These are phyloP conservation scores for Hypoxylon sp. DNA, from an alignment of 2,329 filamentous ascomycete species.

Conservation along the genomic window DNA sequence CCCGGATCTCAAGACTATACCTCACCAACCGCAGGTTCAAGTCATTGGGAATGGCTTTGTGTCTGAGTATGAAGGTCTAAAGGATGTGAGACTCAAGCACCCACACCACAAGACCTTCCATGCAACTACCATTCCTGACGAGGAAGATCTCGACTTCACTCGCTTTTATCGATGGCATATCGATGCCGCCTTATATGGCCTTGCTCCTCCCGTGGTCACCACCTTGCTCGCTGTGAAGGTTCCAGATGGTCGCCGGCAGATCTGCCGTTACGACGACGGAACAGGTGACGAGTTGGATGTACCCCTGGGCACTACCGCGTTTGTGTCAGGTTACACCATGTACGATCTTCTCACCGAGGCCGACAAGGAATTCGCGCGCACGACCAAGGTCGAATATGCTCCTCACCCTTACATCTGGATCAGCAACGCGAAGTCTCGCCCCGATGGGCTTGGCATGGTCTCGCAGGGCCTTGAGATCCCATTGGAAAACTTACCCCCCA, in stretches of 20 bases:
- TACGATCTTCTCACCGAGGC: constrained; percentile 70
- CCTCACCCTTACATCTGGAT: constrained; percentile 87
- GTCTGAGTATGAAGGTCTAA: constrained; percentile 73
- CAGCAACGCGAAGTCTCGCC: constrained; percentile 70
- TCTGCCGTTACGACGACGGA: constrained; percentile 76
- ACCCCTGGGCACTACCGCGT: constrained; percentile 79
- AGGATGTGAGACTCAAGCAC: constrained; percentile 73
- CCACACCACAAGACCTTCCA: constrained; percentile 84
- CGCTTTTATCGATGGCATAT: constrained; percentile 83
- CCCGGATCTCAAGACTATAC: constrained; percentile 81
- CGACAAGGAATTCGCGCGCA: constrained; percentile 73
- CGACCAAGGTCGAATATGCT: constrained; percentile 76
- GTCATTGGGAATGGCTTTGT: constrained; percentile 81
- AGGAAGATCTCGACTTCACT: constrained; percentile 59
- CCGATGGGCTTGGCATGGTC: constrained; percentile 75
- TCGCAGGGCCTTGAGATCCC: constrained; percentile 72
- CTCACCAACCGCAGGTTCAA: constrained; percentile 81
- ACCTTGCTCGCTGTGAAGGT: constrained; percentile 78
- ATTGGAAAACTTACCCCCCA: constrained; percentile 65
- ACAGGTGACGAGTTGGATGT: constrained; percentile 71
- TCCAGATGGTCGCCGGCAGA: constrained; percentile 71
- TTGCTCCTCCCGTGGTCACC: constrained; percentile 78
- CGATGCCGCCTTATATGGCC: constrained; percentile 77
- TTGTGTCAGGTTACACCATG: constrained; percentile 75
- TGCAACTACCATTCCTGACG: constrained; percentile 65